Evolutionary conservation across 2,329 filamentous ascomycete genomes (phyloP).

Genomic region (Cytospora schulzeri): DNA sequence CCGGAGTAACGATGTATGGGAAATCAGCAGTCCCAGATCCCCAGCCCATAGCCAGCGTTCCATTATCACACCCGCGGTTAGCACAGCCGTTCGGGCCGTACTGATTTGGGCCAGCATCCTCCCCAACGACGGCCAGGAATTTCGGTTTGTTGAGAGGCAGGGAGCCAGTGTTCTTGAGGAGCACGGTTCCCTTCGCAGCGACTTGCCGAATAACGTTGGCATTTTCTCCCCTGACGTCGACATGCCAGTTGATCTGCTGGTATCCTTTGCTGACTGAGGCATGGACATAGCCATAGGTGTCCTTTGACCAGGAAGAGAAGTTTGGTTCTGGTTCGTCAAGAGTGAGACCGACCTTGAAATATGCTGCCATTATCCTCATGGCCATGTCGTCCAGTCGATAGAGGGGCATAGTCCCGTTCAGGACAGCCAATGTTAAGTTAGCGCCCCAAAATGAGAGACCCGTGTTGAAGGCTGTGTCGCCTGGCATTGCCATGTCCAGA

Average conservation of each 20-base stretch:
- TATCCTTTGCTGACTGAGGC: slow-evolving; percentile 61
- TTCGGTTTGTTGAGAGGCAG: slow-evolving; percentile 80
- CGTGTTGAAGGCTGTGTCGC: slow-evolving; percentile 76
- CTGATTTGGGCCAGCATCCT: slow-evolving; percentile 76
- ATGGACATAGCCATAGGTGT: slow-evolving; percentile 74
- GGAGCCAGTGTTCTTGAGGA: slow-evolving; percentile 80
- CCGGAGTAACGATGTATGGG: slow-evolving; percentile 75
- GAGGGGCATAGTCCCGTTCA: slow-evolving; percentile 86
- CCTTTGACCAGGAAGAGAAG: slow-evolving; percentile 84
- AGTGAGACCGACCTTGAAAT: slow-evolving; percentile 66
- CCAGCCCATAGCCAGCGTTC: slow-evolving; percentile 76
- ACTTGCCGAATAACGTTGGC: slow-evolving; percentile 72
- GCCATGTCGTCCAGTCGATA: slow-evolving; percentile 92
- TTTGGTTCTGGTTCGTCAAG: slow-evolving; percentile 63
- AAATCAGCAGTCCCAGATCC: slow-evolving; percentile 74
- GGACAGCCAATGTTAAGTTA: slow-evolving; percentile 82
- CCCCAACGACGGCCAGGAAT: slow-evolving; percentile 76
- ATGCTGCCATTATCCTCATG: slow-evolving; percentile 75
- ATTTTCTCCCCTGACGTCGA: slow-evolving; percentile 82
- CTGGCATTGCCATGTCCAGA: slow-evolving; percentile 87
- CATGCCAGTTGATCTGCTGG: slow-evolving; percentile 74
- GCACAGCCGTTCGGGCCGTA: slow-evolving; percentile 77
- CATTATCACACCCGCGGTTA: slow-evolving; percentile 64
- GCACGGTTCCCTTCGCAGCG: slow-evolving; percentile 78
- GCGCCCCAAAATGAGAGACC: slow-evolving; percentile 78